Conservation (phyloP, 805 yeast genomes). For the Saturnispora mendoncae region DNA sequence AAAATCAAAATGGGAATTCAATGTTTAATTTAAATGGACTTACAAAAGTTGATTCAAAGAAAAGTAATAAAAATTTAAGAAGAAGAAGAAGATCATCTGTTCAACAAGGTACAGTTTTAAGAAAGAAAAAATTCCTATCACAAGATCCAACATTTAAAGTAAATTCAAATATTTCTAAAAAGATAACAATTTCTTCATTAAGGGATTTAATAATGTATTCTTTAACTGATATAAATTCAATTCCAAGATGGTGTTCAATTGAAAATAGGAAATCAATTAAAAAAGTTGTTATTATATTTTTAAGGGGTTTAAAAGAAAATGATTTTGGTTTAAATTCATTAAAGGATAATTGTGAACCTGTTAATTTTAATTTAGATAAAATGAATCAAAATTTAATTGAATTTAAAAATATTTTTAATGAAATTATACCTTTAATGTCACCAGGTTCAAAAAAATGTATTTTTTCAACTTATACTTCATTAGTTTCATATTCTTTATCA, state of each 20-base stretch:
- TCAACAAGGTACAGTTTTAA: conserved; percentile 22
- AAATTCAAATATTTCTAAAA: conserved; percentile 16
- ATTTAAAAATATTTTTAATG: conserved; percentile 33
- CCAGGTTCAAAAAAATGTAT: conserved; percentile 58
- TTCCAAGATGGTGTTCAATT: conserved; percentile 44
- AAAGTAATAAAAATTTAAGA: conserved; percentile 15
- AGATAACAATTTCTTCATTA: conserved; percentile 32
- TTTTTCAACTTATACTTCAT: conserved; percentile 46
- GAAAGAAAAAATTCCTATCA: conserved; percentile 28
- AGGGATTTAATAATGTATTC: conserved; percentile 39
- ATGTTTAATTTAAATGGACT: conserved; percentile 9
- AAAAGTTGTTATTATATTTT: conserved; percentile 49
- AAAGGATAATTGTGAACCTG: conserved; percentile 12
- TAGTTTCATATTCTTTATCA: conserved; percentile 48
- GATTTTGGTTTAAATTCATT: conserved; percentile 32
- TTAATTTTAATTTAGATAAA: conserved; percentile 6
- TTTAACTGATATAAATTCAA: conserved; percentile 32
- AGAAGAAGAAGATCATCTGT: conserved; percentile 35
- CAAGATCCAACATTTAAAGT: conserved; percentile 14
- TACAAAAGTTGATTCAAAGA: conserved; percentile 9
- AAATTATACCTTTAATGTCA: conserved; percentile 40
- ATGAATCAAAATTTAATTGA: conserved; percentile 23
- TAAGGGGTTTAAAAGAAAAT: conserved; percentile 52
- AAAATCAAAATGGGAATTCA: background rate
- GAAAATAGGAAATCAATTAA: conserved; percentile 38